Evolutionary conservation across 352 stramenopile species (phyloP), one percentile per base, ranked within the genome.

Genomic region (Globisporangium carolinianum): DNA sequence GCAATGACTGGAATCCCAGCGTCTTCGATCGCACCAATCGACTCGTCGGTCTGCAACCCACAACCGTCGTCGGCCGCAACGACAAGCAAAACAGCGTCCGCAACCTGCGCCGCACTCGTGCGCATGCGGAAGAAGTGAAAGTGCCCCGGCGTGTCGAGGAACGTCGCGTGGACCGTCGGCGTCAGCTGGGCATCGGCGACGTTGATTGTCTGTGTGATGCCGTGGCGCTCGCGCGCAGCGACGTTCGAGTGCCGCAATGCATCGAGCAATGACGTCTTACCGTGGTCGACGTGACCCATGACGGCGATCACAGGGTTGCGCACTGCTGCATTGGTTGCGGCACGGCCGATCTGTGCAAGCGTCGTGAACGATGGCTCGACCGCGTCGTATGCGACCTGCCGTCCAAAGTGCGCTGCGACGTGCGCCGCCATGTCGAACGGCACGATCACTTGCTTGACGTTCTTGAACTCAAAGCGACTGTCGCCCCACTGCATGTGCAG

Each of bases 281-380:
- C 98, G 75, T 99, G 98, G 80, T 99, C 97, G 24, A 99, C 97
- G 70, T 99, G 98, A 42, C 98, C 98, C 97, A 99, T 99, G 43
- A 99, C 97, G 8, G 96, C 98, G 39, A 99, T 96, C 50, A 99
- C 96, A 5, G 98, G 97, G 17, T 95, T 75, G 35, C 97, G 78
- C 43, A 96, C 66, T 48, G 56, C 14, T n/a, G 48, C 38, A 35
- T 8, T 18, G 17, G 9, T 12, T 36, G 15, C n/a, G 56, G 41
- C 39, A n/a, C n/a, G 57, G 62, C 49, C 24, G 24, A 24, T 24
- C 24, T 24, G 24, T 24, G 24, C 24, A 24, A 41, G 72, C 43
- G 67, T 61, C 35, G 62, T 65, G 11, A 87, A 63, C 47, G 57
- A 57, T 0, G 80, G 79, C 56, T 94, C 84, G 4, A 90, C 63